These are phyloP conservation scores for Cytospora chrysosperma DNA, from an alignment of 2,329 filamentous ascomycete species.

Conservation along the genomic window DNA sequence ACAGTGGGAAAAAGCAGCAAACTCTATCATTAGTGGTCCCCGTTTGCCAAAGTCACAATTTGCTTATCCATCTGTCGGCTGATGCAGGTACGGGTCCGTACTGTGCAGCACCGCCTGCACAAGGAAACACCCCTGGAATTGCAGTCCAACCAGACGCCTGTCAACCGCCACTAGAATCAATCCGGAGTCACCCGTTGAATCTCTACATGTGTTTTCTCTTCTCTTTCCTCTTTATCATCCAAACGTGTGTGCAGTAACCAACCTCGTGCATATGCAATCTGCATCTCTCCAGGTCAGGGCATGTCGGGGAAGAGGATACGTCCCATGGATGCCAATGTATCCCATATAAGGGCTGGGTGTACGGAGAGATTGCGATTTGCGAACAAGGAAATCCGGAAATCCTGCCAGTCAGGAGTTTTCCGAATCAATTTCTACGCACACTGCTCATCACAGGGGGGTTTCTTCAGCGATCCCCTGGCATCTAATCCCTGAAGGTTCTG, in stretches of 20 bases:
- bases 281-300: not conserved
- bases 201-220: not conserved
- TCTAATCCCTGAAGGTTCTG: not conserved
- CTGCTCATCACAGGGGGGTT: not conserved
- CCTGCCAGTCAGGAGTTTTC: not conserved
- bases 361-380: conserved; percentile 14
- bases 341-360: not conserved
- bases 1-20: not conserved
- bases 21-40: not conserved
- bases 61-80: not conserved
- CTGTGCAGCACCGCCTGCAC: not conserved
- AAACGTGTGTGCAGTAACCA: not conserved
- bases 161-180: not conserved
- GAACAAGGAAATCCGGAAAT: not conserved
- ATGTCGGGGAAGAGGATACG: not conserved
- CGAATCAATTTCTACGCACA: not conserved
- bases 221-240: not conserved
- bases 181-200: not conserved
- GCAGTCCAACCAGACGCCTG: not conserved
- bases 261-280: not conserved
- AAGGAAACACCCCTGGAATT: not conserved
- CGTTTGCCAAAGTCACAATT: conserved; percentile 9
- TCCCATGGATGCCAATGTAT: not conserved
- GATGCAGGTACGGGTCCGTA: not conserved
- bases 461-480: not conserved